A percentile compares a stretch with the other conserved stretches of the same genome.
Evolutionary conservation across 768 basidiomycete species (phyloP).

Genomic region (Naganishia antarctica): DNA sequence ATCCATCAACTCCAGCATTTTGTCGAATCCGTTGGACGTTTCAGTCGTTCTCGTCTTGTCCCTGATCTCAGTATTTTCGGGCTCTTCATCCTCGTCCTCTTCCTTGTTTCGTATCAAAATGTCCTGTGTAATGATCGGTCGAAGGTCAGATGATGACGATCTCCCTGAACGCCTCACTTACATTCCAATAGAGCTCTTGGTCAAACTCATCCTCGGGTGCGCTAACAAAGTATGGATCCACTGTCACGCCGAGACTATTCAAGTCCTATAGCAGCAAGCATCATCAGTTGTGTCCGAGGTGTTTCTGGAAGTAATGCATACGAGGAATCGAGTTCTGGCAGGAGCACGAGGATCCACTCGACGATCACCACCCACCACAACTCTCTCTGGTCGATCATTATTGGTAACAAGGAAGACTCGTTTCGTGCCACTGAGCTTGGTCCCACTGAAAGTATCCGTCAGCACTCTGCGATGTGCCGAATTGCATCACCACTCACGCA

Average conservation of each 20-base stretch:
- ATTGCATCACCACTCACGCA: constrained; percentile 57
- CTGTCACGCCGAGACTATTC: constrained; percentile 66
- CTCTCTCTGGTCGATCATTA: constrained; percentile 63
- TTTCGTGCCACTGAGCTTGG: constrained; percentile 71
- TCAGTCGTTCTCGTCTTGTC: neutral
- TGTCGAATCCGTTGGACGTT: constrained; percentile 37
- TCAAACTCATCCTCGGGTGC: constrained; percentile 65
- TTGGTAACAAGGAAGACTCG: constrained; percentile 91
- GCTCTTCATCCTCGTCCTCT: constrained; percentile 61
- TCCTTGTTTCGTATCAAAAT: constrained; percentile 40
- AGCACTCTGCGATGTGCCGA: neutral
- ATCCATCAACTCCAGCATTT: constrained; percentile 41
- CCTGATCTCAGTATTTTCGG: constrained; percentile 56
- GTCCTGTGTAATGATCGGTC: constrained; percentile 36
- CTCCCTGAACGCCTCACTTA: no score
- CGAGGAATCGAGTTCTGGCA: constrained; percentile 41
- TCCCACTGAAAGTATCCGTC: constrained; percentile 49
- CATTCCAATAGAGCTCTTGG: constrained; percentile 28
- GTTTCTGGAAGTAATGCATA: constrained; percentile 22
- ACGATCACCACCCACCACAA: constrained; percentile 22
- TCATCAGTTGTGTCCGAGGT: neutral
- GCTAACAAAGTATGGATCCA: constrained; percentile 87
- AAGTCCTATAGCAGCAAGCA: constrained; percentile 59
- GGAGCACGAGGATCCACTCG: constrained; percentile 31
- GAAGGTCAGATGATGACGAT: no score